Percentiles rank a stretch among this genome's conserved stretches.
Evolutionary conservation across 768 basidiomycete genomes (phyloP).

Genomic region (Auricularia sp.): DNA sequence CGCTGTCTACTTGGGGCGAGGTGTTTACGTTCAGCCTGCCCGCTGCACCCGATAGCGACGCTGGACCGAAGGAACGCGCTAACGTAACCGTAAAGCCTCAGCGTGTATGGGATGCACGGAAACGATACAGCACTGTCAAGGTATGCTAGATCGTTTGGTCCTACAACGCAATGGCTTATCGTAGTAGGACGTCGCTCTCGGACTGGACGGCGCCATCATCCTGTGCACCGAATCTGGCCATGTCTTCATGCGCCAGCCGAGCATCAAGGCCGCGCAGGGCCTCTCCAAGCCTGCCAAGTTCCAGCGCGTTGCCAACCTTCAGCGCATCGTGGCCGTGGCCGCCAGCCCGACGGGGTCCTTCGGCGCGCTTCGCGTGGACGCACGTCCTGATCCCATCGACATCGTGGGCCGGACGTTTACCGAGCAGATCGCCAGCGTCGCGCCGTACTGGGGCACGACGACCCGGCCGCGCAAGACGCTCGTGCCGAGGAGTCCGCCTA

Average conservation of each 20-base stretch:
- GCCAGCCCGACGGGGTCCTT: conserved; percentile 84
- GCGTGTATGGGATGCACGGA: conserved; percentile 81
- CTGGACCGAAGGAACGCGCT: conserved; percentile 21
- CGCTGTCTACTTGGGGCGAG: conserved; percentile 79
- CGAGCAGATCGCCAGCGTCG: conserved; percentile 54
- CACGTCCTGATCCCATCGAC: conserved; percentile 42
- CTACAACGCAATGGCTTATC: neutral
- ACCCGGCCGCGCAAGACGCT: neutral
- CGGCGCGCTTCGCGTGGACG: conserved; percentile 73
- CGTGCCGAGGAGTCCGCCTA: neutral
- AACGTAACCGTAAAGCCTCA: conserved; percentile 57
- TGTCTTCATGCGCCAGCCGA: conserved; percentile 74
- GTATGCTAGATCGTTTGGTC: conserved; percentile 24
- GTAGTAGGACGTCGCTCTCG: conserved; percentile 73
- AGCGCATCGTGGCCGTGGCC: conserved; percentile 76
- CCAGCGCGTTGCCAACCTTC: conserved; percentile 66
- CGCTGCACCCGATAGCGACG: conserved; percentile 13
- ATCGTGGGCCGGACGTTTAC: conserved; percentile 46
- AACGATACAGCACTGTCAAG: conserved; percentile 75
- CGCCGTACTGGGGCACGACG: conserved; percentile 42
- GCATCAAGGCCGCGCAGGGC: neutral
- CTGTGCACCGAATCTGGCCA: conserved; percentile 93
- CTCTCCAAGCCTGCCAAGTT: conserved; percentile 44
- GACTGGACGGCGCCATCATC: conserved; percentile 77
- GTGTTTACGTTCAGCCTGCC: conserved; percentile 67